Evolutionary conservation across 495 filamentous ascomycete species (phyloP).

Genomic region (Bombardia bombarda): DNA sequence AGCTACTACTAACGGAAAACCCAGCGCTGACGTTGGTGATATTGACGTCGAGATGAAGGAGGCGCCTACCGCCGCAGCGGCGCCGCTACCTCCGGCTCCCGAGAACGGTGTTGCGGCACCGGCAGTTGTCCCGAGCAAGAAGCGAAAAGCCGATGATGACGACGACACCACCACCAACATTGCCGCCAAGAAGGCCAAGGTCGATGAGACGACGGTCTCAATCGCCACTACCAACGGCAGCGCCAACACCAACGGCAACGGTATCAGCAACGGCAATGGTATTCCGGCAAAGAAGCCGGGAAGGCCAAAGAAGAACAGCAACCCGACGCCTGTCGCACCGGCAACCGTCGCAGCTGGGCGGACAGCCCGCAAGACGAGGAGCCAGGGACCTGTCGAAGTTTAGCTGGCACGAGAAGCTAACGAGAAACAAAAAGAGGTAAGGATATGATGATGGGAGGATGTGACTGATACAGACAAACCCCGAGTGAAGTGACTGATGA

Average conservation of each 20-base stretch:
- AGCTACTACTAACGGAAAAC: constrained; percentile 2
- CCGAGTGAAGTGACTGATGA: constrained; percentile 2
- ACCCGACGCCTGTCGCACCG: constrained; percentile 18
- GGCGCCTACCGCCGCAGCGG: constrained; percentile 3
- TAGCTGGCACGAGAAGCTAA: no score
- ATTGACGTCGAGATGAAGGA: constrained; percentile 15
- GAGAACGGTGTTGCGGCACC: no score
- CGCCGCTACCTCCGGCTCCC: neutral
- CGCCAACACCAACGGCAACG: neutral
- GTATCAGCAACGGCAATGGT: neutral
- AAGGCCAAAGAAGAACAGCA: constrained; percentile 28
- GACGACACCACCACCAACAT: neutral
- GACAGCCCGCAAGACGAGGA: constrained; percentile 35
- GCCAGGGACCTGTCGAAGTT: constrained; percentile 33
- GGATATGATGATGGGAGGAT: no score
- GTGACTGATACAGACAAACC: no score
- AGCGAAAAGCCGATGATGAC: neutral
- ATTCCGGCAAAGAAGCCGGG: constrained; percentile 3
- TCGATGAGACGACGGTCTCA: neutral
- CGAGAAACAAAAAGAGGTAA: no score
- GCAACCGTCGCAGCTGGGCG: no score
- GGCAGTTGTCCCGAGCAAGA: no score
- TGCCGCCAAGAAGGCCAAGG: neutral
- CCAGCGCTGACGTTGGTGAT: neutral
- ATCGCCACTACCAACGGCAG: neutral